Base-by-base conservation (phyloP, 1,284 basidiomycete species). In the Tausonia pullulans region DNA sequence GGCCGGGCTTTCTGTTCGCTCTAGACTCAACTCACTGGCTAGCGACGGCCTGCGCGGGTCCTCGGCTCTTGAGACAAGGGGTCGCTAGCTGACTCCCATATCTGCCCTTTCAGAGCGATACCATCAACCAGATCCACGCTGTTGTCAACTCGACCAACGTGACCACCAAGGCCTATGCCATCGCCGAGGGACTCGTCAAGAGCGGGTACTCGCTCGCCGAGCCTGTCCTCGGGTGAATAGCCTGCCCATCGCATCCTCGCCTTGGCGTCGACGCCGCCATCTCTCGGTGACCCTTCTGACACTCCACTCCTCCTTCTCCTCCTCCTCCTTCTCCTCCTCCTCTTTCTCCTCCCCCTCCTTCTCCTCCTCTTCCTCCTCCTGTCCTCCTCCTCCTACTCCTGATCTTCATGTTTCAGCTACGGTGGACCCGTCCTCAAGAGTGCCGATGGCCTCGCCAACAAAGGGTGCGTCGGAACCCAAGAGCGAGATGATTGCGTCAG, bases 371-470 rank as follows among this genome's bases (percentile, higher is more conserved):
- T 14, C 39, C 16, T 39, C 41, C 52, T 46, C 27, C 10, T 56
- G 11, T 8, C 2, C 2, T 27, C 27, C 27, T 27, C 16, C 13
- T 27, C 27, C 27, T 27, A 27, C 27, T 27, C 27, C 27, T 27
- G 27, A 27, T 27, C 27, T 57, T 50, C 6, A 8, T 39, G 40
- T 14, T 14, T 10, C 54, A 64, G 63, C 8, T 66, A 63, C 53
- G 65, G 65, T 48, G 40, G 53, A 58, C 65, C 65, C 40, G 39
- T 59, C 48, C 60, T 66, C 14, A 49, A 66, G 52, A 54, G 58
- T n/a, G 65, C 61, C 48, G 65, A 66, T 49, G 61, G 61, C 9
- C 44, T 60, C 14, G 65, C 65, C 61, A 66, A 66, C 61, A 63
- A 62, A 44, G 60, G 60, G 64, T 65, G 10, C 49, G 62, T 52